Evolutionary conservation across 345 rosid genomes (phyloP).

Genomic region (Viola odorata): DNA sequence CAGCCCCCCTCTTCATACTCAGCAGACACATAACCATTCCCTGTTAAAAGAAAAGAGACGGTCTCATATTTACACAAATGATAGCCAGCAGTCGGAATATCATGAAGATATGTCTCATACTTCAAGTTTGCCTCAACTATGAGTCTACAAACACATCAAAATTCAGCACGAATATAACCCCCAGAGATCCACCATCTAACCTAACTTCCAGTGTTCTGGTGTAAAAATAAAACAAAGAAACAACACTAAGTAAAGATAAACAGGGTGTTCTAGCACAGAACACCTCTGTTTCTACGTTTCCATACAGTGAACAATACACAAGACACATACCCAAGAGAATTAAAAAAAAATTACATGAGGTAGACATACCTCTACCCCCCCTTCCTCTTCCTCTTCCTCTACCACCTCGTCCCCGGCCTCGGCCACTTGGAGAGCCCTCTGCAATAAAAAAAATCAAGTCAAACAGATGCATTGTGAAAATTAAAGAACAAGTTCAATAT

Average conservation of each 20-base stretch:
- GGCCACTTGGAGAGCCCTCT: constrained; percentile 29
- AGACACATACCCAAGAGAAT: too few species aligned
- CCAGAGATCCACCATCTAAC: too few species aligned
- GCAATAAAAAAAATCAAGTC: constrained; percentile 2
- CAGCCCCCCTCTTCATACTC: constrained; percentile 78
- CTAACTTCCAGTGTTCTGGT: too few species aligned
- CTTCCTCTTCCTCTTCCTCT: constrained; percentile 23
- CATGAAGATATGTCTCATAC: neutral
- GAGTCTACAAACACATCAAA: neutral
- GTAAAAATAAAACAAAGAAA: neutral
- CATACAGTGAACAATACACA: too few species aligned
- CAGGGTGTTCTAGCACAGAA: neutral
- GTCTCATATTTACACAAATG: neutral
- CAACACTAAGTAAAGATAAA: neutral
- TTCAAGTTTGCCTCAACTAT: neutral
- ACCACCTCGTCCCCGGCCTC: constrained; percentile 26
- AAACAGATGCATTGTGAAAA: neutral
- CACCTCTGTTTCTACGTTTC: too few species aligned
- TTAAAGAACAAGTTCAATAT: neutral
- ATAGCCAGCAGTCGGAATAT: neutral
- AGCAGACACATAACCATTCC: constrained; percentile 55
- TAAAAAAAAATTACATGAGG: neutral
- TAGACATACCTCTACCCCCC: constrained; percentile 22
- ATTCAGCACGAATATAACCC: too few species aligned
- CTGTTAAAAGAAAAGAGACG: constrained; percentile 25